These are phyloP conservation scores for Spiromastix sp. DNA, from an alignment of 2,329 filamentous ascomycete species.

Conservation along the genomic window DNA sequence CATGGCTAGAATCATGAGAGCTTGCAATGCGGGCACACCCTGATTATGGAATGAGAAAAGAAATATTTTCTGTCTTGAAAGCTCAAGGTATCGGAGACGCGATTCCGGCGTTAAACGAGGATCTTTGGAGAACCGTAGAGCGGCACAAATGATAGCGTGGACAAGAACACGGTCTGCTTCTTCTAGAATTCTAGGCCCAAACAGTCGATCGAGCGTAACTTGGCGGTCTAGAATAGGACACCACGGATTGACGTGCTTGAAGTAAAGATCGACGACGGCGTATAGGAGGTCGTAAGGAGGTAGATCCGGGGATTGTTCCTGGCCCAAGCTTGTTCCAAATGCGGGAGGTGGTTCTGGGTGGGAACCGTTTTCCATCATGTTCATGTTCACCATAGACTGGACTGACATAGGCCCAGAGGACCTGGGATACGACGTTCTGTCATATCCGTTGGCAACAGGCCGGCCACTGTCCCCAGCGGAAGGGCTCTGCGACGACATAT, in stretches of 20 bases:
- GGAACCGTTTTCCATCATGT: neutral
- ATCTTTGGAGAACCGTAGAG: conserved; percentile 34
- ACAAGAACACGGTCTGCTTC: conserved; percentile 34
- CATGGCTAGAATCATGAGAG: conserved; percentile 32
- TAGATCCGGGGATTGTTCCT: conserved; percentile 33
- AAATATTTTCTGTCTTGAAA: conserved; percentile 32
- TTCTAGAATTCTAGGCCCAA: conserved; percentile 30
- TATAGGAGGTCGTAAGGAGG: conserved; percentile 52
- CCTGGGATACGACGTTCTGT: neutral
- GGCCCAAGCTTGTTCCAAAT: neutral
- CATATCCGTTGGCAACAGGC: neutral
- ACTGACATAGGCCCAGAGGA: conserved; percentile 1
- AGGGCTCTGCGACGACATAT: neutral
- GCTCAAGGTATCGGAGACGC: conserved; percentile 29
- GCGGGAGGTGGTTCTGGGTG: neutral
- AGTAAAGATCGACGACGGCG: conserved; percentile 50
- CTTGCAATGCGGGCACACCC: conserved; percentile 30
- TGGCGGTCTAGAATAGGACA: conserved; percentile 38
- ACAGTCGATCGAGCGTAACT: conserved; percentile 32
- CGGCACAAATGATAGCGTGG: conserved; percentile 37
- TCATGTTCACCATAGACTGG: conserved; percentile 3
- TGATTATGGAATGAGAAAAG: conserved; percentile 35
- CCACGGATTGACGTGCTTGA: conserved; percentile 56
- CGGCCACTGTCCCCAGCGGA: neutral
- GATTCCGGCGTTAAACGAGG: conserved; percentile 28